Percentiles rank a stretch among this genome's conserved stretches.
Evolutionary conservation across 1,284 basidiomycete genomes (phyloP).

Genomic region (Leccinum griseonigrum): DNA sequence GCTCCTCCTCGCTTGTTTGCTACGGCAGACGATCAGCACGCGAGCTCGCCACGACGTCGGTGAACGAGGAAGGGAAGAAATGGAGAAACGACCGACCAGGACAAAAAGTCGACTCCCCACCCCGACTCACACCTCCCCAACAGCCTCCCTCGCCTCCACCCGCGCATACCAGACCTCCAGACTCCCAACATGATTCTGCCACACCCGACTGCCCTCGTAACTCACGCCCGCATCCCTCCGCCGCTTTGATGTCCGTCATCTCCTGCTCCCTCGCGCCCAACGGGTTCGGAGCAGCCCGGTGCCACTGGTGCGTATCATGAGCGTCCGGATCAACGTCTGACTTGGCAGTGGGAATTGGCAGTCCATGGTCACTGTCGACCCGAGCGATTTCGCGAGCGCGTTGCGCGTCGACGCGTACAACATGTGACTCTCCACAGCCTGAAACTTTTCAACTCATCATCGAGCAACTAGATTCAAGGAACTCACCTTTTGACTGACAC

Average conservation of each 20-base stretch:
- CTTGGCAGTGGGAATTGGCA: conserved; percentile 74
- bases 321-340: no score
- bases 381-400: conserved; percentile 67
- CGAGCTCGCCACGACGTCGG: not conserved
- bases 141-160: conserved; percentile 58
- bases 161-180: conserved; percentile 44
- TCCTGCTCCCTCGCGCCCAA: no score
- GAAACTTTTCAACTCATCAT: not conserved
- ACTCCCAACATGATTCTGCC: no score
- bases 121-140: conserved; percentile 52
- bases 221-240: no score
- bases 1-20: conserved; percentile 60
- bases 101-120: conserved; percentile 56
- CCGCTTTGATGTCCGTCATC: no score
- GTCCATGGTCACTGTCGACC: conserved; percentile 75
- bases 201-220: no score
- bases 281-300: no score
- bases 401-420: conserved; percentile 85
- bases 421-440: conserved; percentile 65
- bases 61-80: not conserved
- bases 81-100: conserved; percentile 43
- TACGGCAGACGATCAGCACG: conserved; percentile 29
- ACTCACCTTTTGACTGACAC: conserved; percentile 60
- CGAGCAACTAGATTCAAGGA: not conserved
- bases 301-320: no score